Conservation (phyloP, 2,329 filamentous ascomycete species). For the Colletotrichum endophyticum region DNA sequence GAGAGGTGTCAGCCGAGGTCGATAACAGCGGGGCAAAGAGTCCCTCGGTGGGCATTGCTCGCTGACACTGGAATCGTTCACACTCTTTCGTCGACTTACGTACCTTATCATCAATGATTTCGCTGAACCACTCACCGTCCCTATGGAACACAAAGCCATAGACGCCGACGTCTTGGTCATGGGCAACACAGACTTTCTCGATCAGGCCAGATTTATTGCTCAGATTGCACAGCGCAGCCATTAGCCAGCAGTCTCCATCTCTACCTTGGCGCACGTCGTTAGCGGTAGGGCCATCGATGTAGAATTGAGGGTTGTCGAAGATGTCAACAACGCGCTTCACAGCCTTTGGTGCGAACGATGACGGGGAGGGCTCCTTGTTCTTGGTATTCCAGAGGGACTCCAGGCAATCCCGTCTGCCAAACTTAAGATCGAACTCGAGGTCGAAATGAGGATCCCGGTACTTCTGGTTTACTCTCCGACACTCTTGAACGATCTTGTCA, state of each 20-base stretch:
- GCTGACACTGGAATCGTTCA: neutral
- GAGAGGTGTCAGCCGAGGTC: neutral
- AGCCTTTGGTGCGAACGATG: conserved; percentile 45
- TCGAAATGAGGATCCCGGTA: conserved; percentile 90
- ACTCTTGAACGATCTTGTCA: conserved; percentile 67
- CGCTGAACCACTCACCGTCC: conserved; percentile 75
- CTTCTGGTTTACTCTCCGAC: conserved; percentile 80
- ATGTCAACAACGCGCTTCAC: conserved; percentile 78
- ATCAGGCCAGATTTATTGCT: conserved; percentile 76
- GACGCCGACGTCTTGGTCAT: conserved; percentile 75
- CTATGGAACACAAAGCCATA: conserved; percentile 87
- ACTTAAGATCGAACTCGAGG: conserved; percentile 77
- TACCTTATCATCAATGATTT: conserved; percentile 62
- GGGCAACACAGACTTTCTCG: conserved; percentile 74
- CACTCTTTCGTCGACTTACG: neutral
- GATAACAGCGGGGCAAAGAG: neutral
- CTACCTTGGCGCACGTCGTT: conserved; percentile 81
- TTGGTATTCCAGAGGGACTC: conserved; percentile 44
- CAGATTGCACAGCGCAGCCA: conserved; percentile 80
- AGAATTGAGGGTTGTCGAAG: conserved; percentile 79
- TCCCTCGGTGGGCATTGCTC: neutral
- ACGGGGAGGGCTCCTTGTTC: conserved; percentile 17
- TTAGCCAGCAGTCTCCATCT: conserved; percentile 85
- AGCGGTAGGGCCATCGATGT: conserved; percentile 75
- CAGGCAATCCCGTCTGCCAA: conserved; percentile 54